Base-by-base conservation (phyloP, 805 yeast species). In the Wickerhamiella lipophila region DNA sequence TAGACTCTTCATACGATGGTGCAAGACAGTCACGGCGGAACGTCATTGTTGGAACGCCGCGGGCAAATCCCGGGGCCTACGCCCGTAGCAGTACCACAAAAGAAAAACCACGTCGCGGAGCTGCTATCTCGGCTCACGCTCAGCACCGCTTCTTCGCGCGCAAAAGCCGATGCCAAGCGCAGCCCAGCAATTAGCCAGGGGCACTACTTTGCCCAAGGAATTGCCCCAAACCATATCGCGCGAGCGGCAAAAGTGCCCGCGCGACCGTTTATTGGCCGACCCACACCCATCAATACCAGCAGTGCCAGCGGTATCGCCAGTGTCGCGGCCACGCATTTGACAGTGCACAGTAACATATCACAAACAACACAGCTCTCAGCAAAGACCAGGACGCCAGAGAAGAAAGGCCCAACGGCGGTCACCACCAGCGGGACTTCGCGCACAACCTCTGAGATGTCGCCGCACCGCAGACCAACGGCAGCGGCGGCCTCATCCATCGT, bases 41-140 rank as follows among this genome's bases (percentile, higher is more conserved):
- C 43, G 29, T 23, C 43, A n/a, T 7, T 40, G 7, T 15, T 45
- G 7, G 48, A 42, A 32, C 42, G 42, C 9, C 39, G 48, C 6
- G 48, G 48, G 15, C 32, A 38, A 15, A 47, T 50, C 22, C 51
- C 46, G 2, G 49, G 38, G n/a, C 46, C 50, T 11, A 42, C 50
- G 9, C 50, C 50, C n/a, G 50, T 47, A 18, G 16, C 27, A 8
- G 46, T 46, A 9, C 50, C 46, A 5, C 34, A 38, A 29, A 49
- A 56, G 13, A 53, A 53, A 41, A 54, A 60, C 27, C 49, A 58
- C 27, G 58, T 62, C 12, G 53, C 64, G 4, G 65, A 62, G 16
- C 45, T 62, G 38, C 51, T 62, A 3, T 51, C 64, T 11, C 53
- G 66, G 18, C 53, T 62, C 40, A 61, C 64, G 2, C 49, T 60